Evolutionary conservation across 164 flowering plant species (phyloP), one percentile per base, ranked within the genome.

Genomic region (Vitis rupestris): DNA sequence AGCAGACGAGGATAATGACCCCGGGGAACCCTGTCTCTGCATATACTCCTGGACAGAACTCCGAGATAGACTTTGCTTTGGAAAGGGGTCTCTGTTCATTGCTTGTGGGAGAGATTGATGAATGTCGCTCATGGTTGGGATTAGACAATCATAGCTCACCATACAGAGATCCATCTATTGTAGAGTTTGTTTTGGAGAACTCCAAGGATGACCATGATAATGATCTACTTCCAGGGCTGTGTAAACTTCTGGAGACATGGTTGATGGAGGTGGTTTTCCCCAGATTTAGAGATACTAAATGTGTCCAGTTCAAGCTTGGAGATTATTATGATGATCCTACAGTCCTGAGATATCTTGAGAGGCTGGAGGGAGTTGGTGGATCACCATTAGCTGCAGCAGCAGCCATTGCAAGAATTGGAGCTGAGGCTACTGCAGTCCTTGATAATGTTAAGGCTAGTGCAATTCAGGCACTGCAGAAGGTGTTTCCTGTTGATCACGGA

Each of bases 311-410:
- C 81, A 90, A 78, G 79, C 97, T 95, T 74, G 89, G 96, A 15
- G 98, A 93, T 80, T 95, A 93, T 75, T 95, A 95, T 85, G 99
- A 95, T 79, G 95, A 95, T 75, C 90, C 95, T 44, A 83, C 77
- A 11, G 98, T 95, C 63, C 82, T 95, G 61, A 87, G 84, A 65
- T 91, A 95, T 74, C 76, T 93, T 63, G 99, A 95, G 66, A 85
- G 90, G 80, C 78, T 88, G 56, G 98, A 91, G 75, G 90, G 94
- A 52, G 93, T 66, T 58, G 86, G 87, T 56, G 76, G 92, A 60
- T 91, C 98, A 50, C 93, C 99, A n/a, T 83, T 95, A 78, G 98
- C 97, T 78, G 99, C 96, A 10, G 99, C 99, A 44, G 98, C 97
- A 64, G 98, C 99, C 64, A 95, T 95, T 19, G 99, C 78, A 50